Evolutionary conservation across 164 flowering plant species (phyloP).

Genomic region (Aristolochia contorta): DNA sequence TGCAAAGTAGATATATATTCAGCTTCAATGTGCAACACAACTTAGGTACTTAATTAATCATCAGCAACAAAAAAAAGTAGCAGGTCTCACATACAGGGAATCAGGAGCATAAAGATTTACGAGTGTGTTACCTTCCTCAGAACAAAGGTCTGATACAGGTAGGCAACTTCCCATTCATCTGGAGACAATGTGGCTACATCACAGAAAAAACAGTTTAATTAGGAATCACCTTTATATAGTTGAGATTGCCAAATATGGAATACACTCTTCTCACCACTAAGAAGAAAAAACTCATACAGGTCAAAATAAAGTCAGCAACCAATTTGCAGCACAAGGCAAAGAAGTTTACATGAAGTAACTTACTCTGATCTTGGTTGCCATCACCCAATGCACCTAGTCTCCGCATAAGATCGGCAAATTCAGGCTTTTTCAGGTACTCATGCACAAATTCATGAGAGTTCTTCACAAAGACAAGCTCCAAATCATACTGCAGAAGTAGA

Average conservation of each 20-base stretch:
- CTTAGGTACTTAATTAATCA: not conserved
- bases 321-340: not conserved
- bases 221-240: not conserved
- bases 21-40: not conserved
- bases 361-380: slow-evolving; percentile 75
- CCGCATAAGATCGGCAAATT: slow-evolving; percentile 84
- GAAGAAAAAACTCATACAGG: not conserved
- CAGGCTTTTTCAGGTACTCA: slow-evolving; percentile 79
- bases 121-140: slow-evolving; percentile 57
- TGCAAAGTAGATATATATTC: slow-evolving; percentile 15
- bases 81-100: not conserved
- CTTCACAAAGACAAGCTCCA: slow-evolving; percentile 86
- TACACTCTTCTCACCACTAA: not conserved
- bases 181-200: slow-evolving; percentile 68
- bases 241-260: not conserved
- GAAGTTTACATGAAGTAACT: slow-evolving; percentile 12
- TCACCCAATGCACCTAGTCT: slow-evolving; percentile 97
- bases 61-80: not conserved
- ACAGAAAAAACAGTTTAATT: not conserved
- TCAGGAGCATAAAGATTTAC: not conserved
- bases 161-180: slow-evolving; percentile 97
- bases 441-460: slow-evolving; percentile 85
- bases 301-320: not conserved
- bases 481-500: slow-evolving; percentile 52
- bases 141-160: slow-evolving; percentile 78